Conservation (phyloP, 495 filamentous ascomycete genomes). For the Trichocladium uniseriatum region DNA sequence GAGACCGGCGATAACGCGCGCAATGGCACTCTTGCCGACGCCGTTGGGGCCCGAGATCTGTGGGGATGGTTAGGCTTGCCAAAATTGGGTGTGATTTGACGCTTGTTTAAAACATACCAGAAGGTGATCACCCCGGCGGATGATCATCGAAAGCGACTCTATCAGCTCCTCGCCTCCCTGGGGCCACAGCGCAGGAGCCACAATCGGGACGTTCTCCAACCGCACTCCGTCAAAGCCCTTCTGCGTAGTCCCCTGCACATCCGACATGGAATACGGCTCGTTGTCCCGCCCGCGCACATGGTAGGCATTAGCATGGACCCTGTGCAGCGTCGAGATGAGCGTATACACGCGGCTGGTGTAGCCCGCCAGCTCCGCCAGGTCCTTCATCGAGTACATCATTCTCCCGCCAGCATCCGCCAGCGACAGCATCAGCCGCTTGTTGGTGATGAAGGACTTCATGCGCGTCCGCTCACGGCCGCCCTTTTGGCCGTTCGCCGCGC, state of each 20-base stretch:
- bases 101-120: conserved; percentile 35
- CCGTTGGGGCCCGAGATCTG: conserved; percentile 88
- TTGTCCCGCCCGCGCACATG: conserved; percentile 56
- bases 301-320: conserved; percentile 86
- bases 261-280: conserved; percentile 78
- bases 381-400: conserved; percentile 99
- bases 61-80: conserved; percentile 5
- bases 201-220: conserved; percentile 86
- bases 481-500: conserved; percentile 32
- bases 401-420: conserved; percentile 91
- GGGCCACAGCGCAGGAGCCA: conserved; percentile 75
- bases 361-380: conserved; percentile 90
- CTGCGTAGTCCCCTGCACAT: conserved; percentile 86
- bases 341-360: conserved; percentile 94
- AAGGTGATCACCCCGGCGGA: conserved; percentile 83
- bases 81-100: not conserved
- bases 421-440: conserved; percentile 96
- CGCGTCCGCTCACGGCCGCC: conserved; percentile 63
- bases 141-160: conserved; percentile 75
- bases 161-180: conserved; percentile 85
- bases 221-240: conserved; percentile 91
- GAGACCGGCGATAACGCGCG: conserved; percentile 81
- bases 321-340: conserved; percentile 85
- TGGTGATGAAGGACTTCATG: conserved; percentile 99
- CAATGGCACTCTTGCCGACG: conserved; percentile 83